These are phyloP conservation scores for Dipodascus albidus DNA, from an alignment of 805 yeast genomes.

Conservation along the genomic window DNA sequence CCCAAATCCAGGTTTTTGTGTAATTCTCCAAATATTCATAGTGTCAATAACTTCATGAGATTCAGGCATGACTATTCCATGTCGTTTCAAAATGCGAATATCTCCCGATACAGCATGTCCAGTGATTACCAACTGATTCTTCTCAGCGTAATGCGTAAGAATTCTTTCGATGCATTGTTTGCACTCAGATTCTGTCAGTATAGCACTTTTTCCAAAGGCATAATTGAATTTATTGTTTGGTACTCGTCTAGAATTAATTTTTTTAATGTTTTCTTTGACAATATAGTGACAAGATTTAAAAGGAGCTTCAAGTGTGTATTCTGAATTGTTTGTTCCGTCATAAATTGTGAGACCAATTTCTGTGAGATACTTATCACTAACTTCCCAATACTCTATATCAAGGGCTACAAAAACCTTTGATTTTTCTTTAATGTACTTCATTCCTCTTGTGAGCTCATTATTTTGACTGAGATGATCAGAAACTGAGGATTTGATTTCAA, in stretches of 20 bases:
- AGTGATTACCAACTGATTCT: slow-evolving; percentile 27
- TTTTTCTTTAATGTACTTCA: background rate
- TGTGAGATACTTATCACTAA: slow-evolving; percentile 5
- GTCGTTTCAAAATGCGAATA: slow-evolving; percentile 34
- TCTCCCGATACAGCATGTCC: slow-evolving; percentile 57
- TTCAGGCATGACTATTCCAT: slow-evolving; percentile 30
- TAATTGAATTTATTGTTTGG: slow-evolving; percentile 41
- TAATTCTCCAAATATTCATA: slow-evolving; percentile 31
- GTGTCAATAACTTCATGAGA: slow-evolving; percentile 35
- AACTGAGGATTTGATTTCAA: too few relatives aligned
- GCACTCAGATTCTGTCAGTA: slow-evolving; percentile 27
- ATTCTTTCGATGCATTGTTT: slow-evolving; percentile 17
- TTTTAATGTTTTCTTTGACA: slow-evolving; percentile 28
- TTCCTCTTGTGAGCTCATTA: background rate
- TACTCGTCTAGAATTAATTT: slow-evolving; percentile 41
- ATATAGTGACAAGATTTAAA: slow-evolving; percentile 9
- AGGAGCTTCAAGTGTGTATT: background rate
- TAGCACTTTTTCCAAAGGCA: slow-evolving; percentile 37
- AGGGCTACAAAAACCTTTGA: slow-evolving; percentile 7
- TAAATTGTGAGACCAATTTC: slow-evolving; percentile 14
- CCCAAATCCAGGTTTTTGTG: slow-evolving; percentile 6
- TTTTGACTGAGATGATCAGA: too few relatives aligned
- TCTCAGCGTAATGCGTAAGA: slow-evolving; percentile 2
- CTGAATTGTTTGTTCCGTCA: slow-evolving; percentile 6
- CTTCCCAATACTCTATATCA: slow-evolving; percentile 15